Base-by-base conservation (phyloP, 2,329 filamentous ascomycete species). In the Ophiocordyceps camponoti-leonardi region DNA sequence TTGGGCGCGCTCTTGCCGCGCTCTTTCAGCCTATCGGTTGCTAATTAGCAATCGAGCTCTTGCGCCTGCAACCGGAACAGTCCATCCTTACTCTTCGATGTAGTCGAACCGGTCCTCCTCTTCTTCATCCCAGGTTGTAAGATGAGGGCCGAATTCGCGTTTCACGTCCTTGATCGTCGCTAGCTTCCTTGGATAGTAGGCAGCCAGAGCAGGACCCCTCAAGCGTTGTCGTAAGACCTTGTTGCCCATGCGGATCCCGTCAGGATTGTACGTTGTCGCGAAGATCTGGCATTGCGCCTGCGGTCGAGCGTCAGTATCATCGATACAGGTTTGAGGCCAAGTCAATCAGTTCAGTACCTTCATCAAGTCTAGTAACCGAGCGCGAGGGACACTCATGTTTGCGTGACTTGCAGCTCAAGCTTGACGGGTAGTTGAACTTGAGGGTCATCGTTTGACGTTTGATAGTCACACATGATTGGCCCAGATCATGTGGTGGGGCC, bases 241-340 rank as follows among this genome's bases (percentile, higher is more conserved):
- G 68, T 92, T 95, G 58, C 92, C 92, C 54, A 86, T 77, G 50
- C 92, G 85, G 49, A 83, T 63, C 53, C 79, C 71, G 46, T 86
- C 73, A 23, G 92, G 92, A 66, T 98, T 98, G 71, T 80, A 96
- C 45, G 81, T 88, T 44, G 83, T 85, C 57, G 81, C 81, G 71
- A 96, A 98, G 67, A 96, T 77, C 61, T 81, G 78, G 73, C 86
- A 94, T 81, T 88, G 87, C 58, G 77, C 75, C 88, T 95, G 14
- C 41, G 55, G 40, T 1, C 13, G 14, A 28, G 22, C 23, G 26
- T 28, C 41, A 42, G 26, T 19, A 10, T 5, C 14, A 5, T 4
- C 16, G 14, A 18, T 12, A 14, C 16, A 14, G 10, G 4, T 42
- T 14, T 1, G 12, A 11, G 22, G 26, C 3, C 2, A 10, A 30